Evolutionary conservation across 2,329 filamentous ascomycete genomes (phyloP), one percentile per base, ranked within the genome.

Genomic region (Cladosporium sp.): DNA sequence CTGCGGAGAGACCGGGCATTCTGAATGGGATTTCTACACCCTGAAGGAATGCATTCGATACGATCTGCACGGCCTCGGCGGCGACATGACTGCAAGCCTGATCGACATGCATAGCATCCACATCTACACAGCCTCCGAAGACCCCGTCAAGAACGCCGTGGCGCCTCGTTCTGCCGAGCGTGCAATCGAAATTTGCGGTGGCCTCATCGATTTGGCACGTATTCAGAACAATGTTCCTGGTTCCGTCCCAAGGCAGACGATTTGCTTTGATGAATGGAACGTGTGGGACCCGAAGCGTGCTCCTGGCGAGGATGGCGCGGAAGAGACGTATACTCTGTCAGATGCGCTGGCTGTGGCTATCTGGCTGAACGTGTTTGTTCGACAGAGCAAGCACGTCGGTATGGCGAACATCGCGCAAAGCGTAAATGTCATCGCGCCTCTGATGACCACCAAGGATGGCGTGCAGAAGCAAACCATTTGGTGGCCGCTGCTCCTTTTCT

Each of bases 251-350:
- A 72, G 78, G 3, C 84, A 81, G 40, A 84, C 77, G 45, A 88
- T 91, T 64, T 90, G 86, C 73, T 90, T 90, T 63, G 86, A 91
- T 63, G 86, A 90, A 67, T 90, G 86, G 86, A 91, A 90, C 64
- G 85, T 90, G 7, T 91, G 86, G 86, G 85, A 88, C 59, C 84
- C 85, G 0, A 73, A 76, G 47, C 79, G 85, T 7, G 85, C 86
- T 0, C 84, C 84, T 0, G 86, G 86, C 13, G 81, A 85, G 59
- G 66, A 78, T 53, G 86, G 86, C 13, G 86, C 83, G 5, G 86
- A 90, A 67, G 85, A 90, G 63, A 72, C 68, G 59, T 88, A 90
- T 70, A 88, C 83, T 0, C 76, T 90, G 7, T 87, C 83, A 0
- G 86, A 90, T 57, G 85, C 84, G 1, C 73, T 90, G 13, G 86